Base-by-base conservation (phyloP, 805 yeast species). In the Starmerella ratchasimensis region DNA sequence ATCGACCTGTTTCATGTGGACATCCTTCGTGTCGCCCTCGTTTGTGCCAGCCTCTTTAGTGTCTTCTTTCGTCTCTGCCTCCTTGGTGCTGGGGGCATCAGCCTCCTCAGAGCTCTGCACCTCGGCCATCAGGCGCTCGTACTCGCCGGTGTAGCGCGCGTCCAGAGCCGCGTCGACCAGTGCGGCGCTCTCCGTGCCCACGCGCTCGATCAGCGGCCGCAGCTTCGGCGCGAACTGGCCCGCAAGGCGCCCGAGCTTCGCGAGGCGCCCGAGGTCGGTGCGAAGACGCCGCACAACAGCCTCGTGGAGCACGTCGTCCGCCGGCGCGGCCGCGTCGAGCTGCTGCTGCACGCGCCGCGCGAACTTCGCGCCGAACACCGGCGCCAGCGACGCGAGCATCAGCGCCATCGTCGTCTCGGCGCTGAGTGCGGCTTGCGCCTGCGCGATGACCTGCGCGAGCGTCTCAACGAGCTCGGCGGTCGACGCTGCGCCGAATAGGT, bases 401-500 rank as follows among this genome's bases (percentile, higher is more conserved):
- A n/a, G 28, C 13, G 35, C 41, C 31, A 41, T 32, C n/a, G 36
- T 37, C 3, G n/a, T 21, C 3, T 39, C 37, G 13, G 28, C 36
- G 8, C 35, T 38, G 10, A 44, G 36, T 3, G 35, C 31, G 31
- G 37, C 27, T 28, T 43, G 49, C 4, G 42, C 41, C 17, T 37
- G 45, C 8, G 26, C 27, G 2, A 41, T 29, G 18, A 43, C 10
- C 11, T 18, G 26, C n/a, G 33, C 6, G 7, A 43, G 33, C 23
- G 32, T 9, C 8, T 13, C 8, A 5, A 41, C 28, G 14, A 44
- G 31, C 15, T 17, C 29, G 9, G 21, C 23, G 8, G 35, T 15
- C 7, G 31, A 28, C 16, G 31, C 14, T 5, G 13, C 31, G 6
- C 16, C 19, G 32, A 29, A 29, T 9, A 18, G 6, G 14, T 17